These are phyloP conservation scores for Bolboschoenoplectus hybrid DNA, from an alignment of 202 grass and related monocot genomes.

Conservation along the genomic window DNA sequence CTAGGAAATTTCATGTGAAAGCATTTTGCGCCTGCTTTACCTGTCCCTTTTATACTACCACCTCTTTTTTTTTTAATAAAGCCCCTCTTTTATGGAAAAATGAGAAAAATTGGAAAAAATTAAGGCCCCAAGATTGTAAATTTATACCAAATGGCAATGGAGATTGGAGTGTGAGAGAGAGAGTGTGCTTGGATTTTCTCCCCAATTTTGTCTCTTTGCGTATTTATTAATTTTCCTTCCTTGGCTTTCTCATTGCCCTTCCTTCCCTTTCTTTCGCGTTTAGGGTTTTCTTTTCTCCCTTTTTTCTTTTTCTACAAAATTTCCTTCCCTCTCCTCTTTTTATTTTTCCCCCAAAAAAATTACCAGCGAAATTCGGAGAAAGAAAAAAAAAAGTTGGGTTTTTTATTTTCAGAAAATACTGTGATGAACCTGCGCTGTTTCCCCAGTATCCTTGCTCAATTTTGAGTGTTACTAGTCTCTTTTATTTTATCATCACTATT, in stretches of 20 bases:
- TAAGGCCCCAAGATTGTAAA: slow-evolving; percentile 31
- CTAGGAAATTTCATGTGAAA: slow-evolving; percentile 42
- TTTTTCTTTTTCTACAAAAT: slow-evolving; percentile 32
- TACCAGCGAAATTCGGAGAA: slow-evolving; percentile 19
- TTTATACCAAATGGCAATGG: not conserved
- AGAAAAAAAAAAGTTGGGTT: not conserved
- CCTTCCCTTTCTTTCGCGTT: slow-evolving; percentile 1
- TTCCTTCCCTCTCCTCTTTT: slow-evolving; percentile 11
- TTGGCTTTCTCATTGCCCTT: slow-evolving; percentile 15
- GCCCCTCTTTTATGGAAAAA: slow-evolving; percentile 14
- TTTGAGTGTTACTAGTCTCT: slow-evolving; percentile 20
- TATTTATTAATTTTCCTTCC: slow-evolving; percentile 26
- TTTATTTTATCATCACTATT: slow-evolving; percentile 35
- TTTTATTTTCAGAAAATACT: slow-evolving; percentile 36
- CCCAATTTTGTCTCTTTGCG: slow-evolving; percentile 38
- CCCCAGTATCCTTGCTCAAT: slow-evolving; percentile 21
- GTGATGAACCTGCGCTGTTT: slow-evolving; percentile 8
- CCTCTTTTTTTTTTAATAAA: slow-evolving; percentile 8
- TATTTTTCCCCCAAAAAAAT: slow-evolving; percentile 26
- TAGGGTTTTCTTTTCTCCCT: slow-evolving; percentile 36
- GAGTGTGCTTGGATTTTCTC: slow-evolving; percentile 43
- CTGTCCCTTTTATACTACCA: slow-evolving; percentile 29
- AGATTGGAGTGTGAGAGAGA: not conserved
- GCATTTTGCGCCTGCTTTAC: slow-evolving; percentile 40
- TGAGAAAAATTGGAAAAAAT: slow-evolving; percentile 1